These are phyloP conservation scores for Panaeolus papilionaceus DNA, from an alignment of 768 basidiomycete species.

Conservation along the genomic window DNA sequence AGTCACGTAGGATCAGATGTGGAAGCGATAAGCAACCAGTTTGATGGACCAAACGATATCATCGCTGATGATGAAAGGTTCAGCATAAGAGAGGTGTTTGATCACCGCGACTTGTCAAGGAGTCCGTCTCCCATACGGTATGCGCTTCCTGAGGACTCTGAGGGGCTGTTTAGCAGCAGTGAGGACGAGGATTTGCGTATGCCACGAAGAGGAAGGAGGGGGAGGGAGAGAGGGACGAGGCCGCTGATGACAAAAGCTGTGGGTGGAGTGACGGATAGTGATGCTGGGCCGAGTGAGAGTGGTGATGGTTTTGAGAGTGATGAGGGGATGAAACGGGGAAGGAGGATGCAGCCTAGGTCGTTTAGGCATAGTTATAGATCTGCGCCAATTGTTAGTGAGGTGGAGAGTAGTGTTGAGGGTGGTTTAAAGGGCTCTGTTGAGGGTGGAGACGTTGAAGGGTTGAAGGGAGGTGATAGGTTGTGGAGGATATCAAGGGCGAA, in stretches of 20 bases:
- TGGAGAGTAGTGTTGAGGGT: background rate
- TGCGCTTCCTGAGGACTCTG: background rate
- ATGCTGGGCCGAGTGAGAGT: background rate
- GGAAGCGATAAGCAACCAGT: background rate
- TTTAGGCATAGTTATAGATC: background rate
- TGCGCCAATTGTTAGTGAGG: background rate
- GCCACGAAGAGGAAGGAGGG: background rate
- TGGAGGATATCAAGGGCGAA: background rate
- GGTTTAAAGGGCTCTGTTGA: background rate
- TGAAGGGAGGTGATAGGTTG: background rate
- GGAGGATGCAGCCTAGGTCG: background rate
- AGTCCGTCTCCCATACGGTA: background rate
- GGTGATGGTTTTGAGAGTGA: constrained; percentile 1
- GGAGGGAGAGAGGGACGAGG: background rate
- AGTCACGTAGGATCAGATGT: background rate
- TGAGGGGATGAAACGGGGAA: background rate
- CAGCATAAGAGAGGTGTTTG: background rate
- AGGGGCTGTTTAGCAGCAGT: background rate
- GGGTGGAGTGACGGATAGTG: background rate
- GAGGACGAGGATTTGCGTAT: background rate
- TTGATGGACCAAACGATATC: background rate
- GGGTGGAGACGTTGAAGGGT: background rate
- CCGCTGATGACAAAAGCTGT: background rate
- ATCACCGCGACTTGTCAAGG: background rate
- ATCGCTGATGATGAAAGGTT: background rate